Evolutionary conservation across 768 basidiomycete species (phyloP), one percentile per base, ranked within the genome.

Genomic region (Cubamyces sp.): DNA sequence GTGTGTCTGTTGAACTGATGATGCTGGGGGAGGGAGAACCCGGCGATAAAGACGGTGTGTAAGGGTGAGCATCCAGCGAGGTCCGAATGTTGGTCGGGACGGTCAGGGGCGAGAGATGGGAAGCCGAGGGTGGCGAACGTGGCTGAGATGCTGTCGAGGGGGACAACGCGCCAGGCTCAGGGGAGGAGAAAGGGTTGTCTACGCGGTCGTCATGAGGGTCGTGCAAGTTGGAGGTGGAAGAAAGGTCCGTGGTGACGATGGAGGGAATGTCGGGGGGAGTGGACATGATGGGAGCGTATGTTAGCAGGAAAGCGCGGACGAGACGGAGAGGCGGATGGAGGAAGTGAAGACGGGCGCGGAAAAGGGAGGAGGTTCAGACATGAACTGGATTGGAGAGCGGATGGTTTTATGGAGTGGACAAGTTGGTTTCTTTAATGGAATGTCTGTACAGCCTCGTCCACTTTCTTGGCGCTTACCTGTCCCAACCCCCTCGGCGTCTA

Each of bases 1-100:
- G 48, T 34, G 45, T 69, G 40, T 81, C 77, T 0, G 76, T 79
- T 7, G 77, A 76, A 1, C 79, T 73, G 0, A 74, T 67, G 16
- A 74, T 54, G 57, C 78, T 78, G 7, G 75, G 49, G 0, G 79
- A 79, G 15, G 64, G 68, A 6, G 68, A 58, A 34, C 60, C 62
- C 2, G 66, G 63, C 5, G 65, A 59, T 21, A 64, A 48, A 19
- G 62, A 46, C 18, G 55, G 69, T 19, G 60, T 65, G 63, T 57
- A 63, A 19, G 47, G 45, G 14, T 28, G 64, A 5, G 61, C 67
- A 45, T 71, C 69, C 21, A 71, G 64, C 18, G 69, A 69, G 2
- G 68, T 49, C 16, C 62, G 58, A 15, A 39, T 61, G 34, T 56
- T 47, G 21, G 61, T 43, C 12, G 67, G 62, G 39, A 69, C 64